These are phyloP conservation scores for Boletus eberwhitei DNA, from an alignment of 768 basidiomycete genomes.

Conservation along the genomic window DNA sequence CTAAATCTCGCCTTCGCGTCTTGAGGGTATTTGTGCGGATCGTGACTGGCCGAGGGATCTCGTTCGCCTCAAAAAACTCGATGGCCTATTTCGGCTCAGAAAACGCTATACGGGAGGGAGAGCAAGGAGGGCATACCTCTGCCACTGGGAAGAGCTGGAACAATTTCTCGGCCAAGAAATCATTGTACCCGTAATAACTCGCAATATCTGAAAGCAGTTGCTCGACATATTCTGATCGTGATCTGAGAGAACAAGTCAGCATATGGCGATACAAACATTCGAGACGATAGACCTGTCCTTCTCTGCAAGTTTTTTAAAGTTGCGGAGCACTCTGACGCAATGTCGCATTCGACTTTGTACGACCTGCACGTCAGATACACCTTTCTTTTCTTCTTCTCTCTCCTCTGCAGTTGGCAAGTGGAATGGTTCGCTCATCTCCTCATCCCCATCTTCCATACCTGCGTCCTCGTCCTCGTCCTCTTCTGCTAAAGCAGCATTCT, in stretches of 20 bases:
- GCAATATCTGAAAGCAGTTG: constrained; percentile 88
- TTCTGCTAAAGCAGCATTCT: constrained; percentile 47
- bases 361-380: constrained; percentile 66
- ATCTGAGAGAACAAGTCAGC: constrained; percentile 42
- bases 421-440: constrained; percentile 44
- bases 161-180: constrained; percentile 90
- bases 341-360: constrained; percentile 80
- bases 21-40: constrained; percentile 97
- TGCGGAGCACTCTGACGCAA: constrained; percentile 67
- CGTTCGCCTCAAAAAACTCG: constrained; percentile 98
- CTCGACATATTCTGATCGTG: constrained; percentile 84
- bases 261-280: not conserved
- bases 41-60: constrained; percentile 92
- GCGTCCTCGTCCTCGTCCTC: constrained; percentile 48
- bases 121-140: constrained; percentile 55
- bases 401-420: constrained; percentile 69
- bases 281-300: constrained; percentile 50
- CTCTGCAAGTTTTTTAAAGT: constrained; percentile 66
- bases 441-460: constrained; percentile 38
- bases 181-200: constrained; percentile 97
- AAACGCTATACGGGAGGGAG: not conserved
- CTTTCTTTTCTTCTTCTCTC: constrained; percentile 65
- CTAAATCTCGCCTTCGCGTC: constrained; percentile 89
- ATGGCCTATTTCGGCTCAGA: constrained; percentile 60
- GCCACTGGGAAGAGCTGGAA: constrained; percentile 90